Evolutionary conservation across 768 basidiomycete species (phyloP), one percentile per base, ranked within the genome.

Genomic region (Amanita pallidorosea): DNA sequence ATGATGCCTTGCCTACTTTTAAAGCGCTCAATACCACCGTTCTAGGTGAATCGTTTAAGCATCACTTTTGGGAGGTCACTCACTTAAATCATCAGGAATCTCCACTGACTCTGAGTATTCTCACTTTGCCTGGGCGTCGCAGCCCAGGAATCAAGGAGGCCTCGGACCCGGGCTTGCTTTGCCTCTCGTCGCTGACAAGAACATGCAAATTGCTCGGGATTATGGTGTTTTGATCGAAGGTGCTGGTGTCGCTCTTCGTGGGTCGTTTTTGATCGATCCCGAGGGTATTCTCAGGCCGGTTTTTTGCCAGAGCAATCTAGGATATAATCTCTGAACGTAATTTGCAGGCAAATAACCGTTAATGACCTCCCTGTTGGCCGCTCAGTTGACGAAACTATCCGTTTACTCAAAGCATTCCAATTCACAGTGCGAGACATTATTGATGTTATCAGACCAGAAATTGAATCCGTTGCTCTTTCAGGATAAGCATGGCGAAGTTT

Each of bases 321-420:
- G n/a, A 23, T 41, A 6, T 17, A 29, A 18, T 18, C 12, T 23
- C 15, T 48, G 51, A 38, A 47, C 18, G 20, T n/a, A 18, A 52
- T n/a, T 46, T 15, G 17, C 38, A 86, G 85, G 54, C 85, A 89
- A 73, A 84, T 88, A 57, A 90, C 88, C 49, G 73, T 95, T 54
- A 95, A 95, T 63, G 93, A 96, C 66, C 77, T 94, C 36, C 89
- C 92, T 12, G 91, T 95, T 45, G 93, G 93, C n/a, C 87, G 93
- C 48, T 92, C 89, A 2, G 92, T 95, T 49, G 91, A 92, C 34
- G 93, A 96, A 71, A 93, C 92, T 1, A 58, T 93, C 48, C 85
- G 93, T 53, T 80, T 96, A 45, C 71, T 96, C 69, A 83, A 94
- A 67, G 93, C 93, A 18, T 93, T 95, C 85, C 91, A 94, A 62